Conservation (phyloP, 2,329 filamentous ascomycete species). For the Fusarium devonianum region DNA sequence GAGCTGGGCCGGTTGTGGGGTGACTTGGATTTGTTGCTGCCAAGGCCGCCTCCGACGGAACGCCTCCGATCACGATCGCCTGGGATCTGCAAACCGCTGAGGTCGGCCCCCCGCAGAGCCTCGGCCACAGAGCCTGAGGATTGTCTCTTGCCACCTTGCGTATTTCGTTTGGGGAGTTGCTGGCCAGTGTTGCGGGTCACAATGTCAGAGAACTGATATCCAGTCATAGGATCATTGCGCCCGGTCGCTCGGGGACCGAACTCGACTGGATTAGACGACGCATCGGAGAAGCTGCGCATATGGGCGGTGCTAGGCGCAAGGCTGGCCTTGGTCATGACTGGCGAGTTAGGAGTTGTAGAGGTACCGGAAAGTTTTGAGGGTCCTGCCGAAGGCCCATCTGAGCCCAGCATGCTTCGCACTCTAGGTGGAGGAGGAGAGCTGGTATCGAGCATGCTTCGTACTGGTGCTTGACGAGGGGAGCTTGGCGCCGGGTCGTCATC, state of each 20-base stretch:
- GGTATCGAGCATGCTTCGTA: constrained; percentile 59
- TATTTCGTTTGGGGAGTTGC: constrained; percentile 59
- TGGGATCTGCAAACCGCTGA: constrained; percentile 58
- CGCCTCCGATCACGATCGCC: constrained; percentile 54
- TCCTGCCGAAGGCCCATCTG: constrained; percentile 47
- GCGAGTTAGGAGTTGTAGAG: constrained; percentile 47
- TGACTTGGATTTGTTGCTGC: constrained; percentile 59
- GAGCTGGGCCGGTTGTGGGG: constrained; percentile 57
- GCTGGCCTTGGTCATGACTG: constrained; percentile 33
- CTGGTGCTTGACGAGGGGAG: constrained; percentile 61
- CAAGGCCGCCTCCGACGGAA: constrained; percentile 48
- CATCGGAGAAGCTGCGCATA: constrained; percentile 64
- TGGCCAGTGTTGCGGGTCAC: constrained; percentile 60
- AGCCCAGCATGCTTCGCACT: constrained; percentile 62
- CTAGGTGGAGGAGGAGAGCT: constrained; percentile 51
- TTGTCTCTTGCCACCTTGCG: constrained; percentile 51
- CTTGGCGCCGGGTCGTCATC: constrained; percentile 30
- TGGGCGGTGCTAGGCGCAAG: constrained; percentile 35
- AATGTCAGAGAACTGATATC: constrained; percentile 69
- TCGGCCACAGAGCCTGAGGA: constrained; percentile 56
- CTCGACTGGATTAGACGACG: constrained; percentile 54
- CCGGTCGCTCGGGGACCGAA: constrained; percentile 49
- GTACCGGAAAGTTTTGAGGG: constrained; percentile 39
- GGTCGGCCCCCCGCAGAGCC: constrained; percentile 60
- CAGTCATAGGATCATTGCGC: constrained; percentile 55